Evolutionary conservation across 371 early-diverging fungal genomes (phyloP).

Genomic region (Nematocida ironsii): DNA sequence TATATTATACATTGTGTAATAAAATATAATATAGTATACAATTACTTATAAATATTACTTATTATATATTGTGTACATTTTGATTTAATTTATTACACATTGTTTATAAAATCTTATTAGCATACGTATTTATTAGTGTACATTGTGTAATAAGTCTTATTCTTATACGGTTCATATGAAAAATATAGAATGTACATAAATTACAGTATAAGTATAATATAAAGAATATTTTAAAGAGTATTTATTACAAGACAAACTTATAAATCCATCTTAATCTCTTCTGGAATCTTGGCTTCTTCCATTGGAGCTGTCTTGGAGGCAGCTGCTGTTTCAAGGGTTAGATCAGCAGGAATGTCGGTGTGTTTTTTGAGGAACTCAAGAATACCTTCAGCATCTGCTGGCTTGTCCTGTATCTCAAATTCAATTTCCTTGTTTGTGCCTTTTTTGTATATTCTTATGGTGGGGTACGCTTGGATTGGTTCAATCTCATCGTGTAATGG

Average conservation of each 20-base stretch:
- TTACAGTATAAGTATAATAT: background rate
- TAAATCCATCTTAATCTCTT: conserved; percentile 55
- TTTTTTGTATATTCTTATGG: conserved; percentile 57
- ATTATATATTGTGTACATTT: too few relatives aligned
- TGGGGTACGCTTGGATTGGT: conserved; percentile 57
- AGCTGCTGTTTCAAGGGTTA: conserved; percentile 3
- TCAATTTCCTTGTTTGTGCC: conserved; percentile 58
- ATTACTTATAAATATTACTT: too few relatives aligned
- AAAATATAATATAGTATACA: too few relatives aligned
- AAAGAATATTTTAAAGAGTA: background rate
- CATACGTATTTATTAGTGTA: background rate
- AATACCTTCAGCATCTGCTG: conserved; percentile 26
- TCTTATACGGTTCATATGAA: background rate
- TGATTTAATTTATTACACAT: background rate
- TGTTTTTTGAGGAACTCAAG: conserved; percentile 46
- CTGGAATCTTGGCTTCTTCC: background rate
- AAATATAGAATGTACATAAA: background rate
- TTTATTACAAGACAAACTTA: conserved; percentile 23
- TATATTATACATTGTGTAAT: too few relatives aligned
- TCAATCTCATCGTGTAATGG: conserved; percentile 41
- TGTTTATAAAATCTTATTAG: background rate
- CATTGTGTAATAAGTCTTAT: background rate
- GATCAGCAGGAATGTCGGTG: conserved; percentile 28
- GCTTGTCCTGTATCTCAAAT: conserved; percentile 15
- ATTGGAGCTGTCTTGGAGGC: background rate